These are phyloP conservation scores for Beverwykella pulmonaria DNA, from an alignment of 495 filamentous ascomycete genomes.

Conservation along the genomic window DNA sequence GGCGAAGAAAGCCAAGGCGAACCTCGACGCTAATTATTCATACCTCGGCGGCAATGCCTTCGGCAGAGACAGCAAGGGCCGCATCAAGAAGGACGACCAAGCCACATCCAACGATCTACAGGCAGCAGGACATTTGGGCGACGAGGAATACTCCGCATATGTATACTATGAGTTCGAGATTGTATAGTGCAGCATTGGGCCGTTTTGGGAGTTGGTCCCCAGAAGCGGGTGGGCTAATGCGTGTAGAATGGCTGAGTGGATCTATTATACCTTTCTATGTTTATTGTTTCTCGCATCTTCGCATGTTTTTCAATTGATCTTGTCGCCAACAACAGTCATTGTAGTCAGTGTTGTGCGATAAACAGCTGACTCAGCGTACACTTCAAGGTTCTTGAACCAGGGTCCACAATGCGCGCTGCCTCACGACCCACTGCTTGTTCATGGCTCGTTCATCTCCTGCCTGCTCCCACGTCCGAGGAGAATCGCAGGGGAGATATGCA, in stretches of 20 bases:
- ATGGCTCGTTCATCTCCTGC: no score
- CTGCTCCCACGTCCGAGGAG: no score
- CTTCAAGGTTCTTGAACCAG: no score
- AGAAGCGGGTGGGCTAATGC: background rate
- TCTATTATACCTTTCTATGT: background rate
- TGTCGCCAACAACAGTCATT: background rate
- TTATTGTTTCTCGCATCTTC: background rate
- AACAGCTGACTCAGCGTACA: no score
- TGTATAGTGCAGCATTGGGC: constrained; percentile 24
- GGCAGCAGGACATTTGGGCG: constrained; percentile 64
- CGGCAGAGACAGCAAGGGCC: constrained; percentile 89
- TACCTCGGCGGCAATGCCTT: constrained; percentile 96
- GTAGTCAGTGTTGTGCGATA: no score
- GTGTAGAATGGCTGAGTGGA: background rate
- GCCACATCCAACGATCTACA: constrained; percentile 77
- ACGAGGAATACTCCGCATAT: constrained; percentile 87
- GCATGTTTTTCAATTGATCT: no score
- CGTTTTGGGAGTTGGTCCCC: background rate
- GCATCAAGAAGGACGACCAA: constrained; percentile 83
- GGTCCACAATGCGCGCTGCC: no score
- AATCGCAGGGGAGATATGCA: no score
- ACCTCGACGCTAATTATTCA: constrained; percentile 82
- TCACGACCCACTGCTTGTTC: no score
- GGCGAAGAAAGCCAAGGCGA: constrained; percentile 75
- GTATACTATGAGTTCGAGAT: constrained; percentile 97